Base-by-base conservation (phyloP, 2,329 filamentous ascomycete genomes). In the Pseudocercospora fijiensis region DNA sequence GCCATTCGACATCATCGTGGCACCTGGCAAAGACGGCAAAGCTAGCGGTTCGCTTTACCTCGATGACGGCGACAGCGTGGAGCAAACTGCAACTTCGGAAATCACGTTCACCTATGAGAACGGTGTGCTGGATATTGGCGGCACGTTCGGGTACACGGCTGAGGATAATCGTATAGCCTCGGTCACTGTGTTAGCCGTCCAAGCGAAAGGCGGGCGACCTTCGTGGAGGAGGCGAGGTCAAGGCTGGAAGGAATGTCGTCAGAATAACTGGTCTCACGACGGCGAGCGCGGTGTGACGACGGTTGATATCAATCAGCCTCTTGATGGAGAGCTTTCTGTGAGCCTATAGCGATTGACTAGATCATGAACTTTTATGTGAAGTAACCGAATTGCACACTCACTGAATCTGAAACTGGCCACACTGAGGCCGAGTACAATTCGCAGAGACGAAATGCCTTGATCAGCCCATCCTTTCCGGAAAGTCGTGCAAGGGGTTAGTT, bases 21-120 rank as follows among this genome's bases (percentile, higher is more conserved):
- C 90, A 0, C 83, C 90, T 0, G 86, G 84, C 4, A 72, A 74
- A 0, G 79, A 88, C 60, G 89, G 88, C 2, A 84, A 78, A 7
- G 91, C 91, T 0, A 75, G 73, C 1, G 91, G 91, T 0, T 80
- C 81, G 57, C 79, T 95, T 62, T 94, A 93, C 73, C 78, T 94
- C 4, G 91, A 95, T 69, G 91, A 96, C 65, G 91, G 91, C 8
- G 86, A 87, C 63, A 87, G 84, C 27, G 69, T 92, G 58, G 78
- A 84, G 63, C 90, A 90, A 75, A 49, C 65, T 77, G 1, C 74
- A 69, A 0, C 85, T 81, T 85, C 82, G 5, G 78, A 85, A 60
- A 81, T 92, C 57, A 75, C 78, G 9, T 90, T 92, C 68, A 69
- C 73, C 10, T 92, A 86, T 47, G 77, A 81, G 52, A 73, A 81